phyloP scores from a whole-genome alignment of 176 grass and related monocot species.

The Phoenix roebelenii region DNA sequence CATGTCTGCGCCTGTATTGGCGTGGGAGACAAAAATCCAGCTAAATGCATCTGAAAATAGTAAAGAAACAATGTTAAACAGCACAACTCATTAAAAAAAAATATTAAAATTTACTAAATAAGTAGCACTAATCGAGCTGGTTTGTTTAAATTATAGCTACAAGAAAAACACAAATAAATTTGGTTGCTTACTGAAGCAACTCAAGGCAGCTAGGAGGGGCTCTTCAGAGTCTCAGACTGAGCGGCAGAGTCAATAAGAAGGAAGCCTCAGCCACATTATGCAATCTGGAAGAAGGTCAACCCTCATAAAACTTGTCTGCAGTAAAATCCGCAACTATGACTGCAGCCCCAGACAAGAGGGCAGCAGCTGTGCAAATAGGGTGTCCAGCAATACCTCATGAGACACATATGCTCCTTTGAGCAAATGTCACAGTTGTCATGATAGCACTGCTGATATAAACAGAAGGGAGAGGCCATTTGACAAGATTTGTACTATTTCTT shows the following conservation, averaged over 20 bases:
- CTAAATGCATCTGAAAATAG: constrained; percentile 53
- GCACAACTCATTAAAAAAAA: constrained; percentile 7
- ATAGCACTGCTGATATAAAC: not conserved
- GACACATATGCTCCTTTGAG: constrained; percentile 25
- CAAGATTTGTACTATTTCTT: not conserved
- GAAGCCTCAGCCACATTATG: constrained; percentile 67
- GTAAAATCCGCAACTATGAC: constrained; percentile 48
- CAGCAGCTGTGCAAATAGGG: constrained; percentile 34
- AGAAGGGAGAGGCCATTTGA: not conserved
- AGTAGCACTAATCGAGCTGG: too few relatives aligned
- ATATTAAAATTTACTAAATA: constrained; percentile 4
- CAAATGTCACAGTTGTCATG: constrained; percentile 17
- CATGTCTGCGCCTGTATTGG: constrained; percentile 98
- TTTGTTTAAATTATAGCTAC: constrained; percentile 5
- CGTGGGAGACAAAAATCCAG: constrained; percentile 77
- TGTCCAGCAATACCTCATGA: constrained; percentile 31
- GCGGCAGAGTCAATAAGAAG: constrained; percentile 77
- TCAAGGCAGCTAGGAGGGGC: constrained; percentile 47
- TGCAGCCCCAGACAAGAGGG: constrained; percentile 37
- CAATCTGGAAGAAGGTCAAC: constrained; percentile 65
- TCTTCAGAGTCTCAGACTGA: constrained; percentile 50
- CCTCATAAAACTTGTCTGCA: constrained; percentile 62
- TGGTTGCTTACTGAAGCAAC: constrained; percentile 92
- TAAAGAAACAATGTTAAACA: too few relatives aligned
- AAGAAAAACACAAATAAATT: constrained; percentile 56